Percentiles rank a stretch among this genome's conserved stretches.
phyloP scores from a whole-genome alignment of 1,284 basidiomycete genomes.

The Sporisorium exsertum region DNA sequence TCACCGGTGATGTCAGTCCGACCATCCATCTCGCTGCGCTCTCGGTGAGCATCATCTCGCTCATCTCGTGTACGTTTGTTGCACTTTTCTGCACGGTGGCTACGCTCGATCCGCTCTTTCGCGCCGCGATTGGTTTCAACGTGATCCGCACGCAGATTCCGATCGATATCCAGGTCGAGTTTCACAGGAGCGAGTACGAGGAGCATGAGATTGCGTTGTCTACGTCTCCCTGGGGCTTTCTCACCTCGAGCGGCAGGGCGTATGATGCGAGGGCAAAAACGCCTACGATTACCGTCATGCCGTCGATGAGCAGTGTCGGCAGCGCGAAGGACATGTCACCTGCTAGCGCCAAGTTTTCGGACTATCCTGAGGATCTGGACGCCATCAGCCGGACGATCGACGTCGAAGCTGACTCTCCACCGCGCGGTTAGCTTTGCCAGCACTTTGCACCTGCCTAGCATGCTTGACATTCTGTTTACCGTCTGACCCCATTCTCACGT shows the following conservation, averaged over 20 bases:
- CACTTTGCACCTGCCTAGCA: background rate
- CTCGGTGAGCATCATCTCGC: slow-evolving; percentile 2
- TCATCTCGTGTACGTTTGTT: slow-evolving; percentile 14
- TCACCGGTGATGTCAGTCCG: background rate
- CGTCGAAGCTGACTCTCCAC: background rate
- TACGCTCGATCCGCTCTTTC: slow-evolving; percentile 33
- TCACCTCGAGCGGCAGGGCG: too few species aligned
- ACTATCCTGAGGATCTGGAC: background rate
- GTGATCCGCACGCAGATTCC: slow-evolving; percentile 9
- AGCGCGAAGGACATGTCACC: background rate
- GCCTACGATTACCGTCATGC: background rate
- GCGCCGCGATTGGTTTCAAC: slow-evolving; percentile 32
- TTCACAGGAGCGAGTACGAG: slow-evolving; percentile 3
- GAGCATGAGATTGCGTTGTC: background rate
- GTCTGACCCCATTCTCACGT: too few species aligned
- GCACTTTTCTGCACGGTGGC: slow-evolving; percentile 24
- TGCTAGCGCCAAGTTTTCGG: background rate
- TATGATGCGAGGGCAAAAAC: background rate
- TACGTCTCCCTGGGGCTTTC: too few species aligned
- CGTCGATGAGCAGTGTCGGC: background rate
- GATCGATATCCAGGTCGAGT: slow-evolving; percentile 15
- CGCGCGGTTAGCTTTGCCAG: background rate
- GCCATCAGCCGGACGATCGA: background rate
- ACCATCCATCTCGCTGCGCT: background rate
- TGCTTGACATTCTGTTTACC: too few species aligned